A percentile compares a stretch with the other conserved stretches of the same genome.
Evolutionary conservation across 2,329 filamentous ascomycete species (phyloP).

Genomic region (Colletotrichum lentis): DNA sequence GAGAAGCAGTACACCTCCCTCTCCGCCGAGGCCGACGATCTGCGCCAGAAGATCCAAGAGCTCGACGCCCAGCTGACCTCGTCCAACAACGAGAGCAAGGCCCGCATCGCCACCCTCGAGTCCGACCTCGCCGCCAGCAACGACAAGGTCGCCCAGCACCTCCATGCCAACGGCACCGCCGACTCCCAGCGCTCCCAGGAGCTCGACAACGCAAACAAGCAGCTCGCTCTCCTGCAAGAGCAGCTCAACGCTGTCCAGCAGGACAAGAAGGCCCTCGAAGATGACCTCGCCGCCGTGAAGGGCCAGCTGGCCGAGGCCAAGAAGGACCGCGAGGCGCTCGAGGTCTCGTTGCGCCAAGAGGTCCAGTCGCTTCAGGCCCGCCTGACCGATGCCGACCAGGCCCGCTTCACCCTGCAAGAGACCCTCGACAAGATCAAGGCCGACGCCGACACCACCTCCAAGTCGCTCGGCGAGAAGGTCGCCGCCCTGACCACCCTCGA

Average conservation of each 20-base stretch:
- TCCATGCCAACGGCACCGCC: constrained; percentile 43
- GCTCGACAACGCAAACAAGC: constrained; percentile 39
- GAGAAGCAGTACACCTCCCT: constrained; percentile 49
- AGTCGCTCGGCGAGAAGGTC: constrained; percentile 43
- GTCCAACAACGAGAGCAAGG: constrained; percentile 46
- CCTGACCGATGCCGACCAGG: constrained; percentile 46
- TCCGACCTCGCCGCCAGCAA: constrained; percentile 46
- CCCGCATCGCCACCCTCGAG: constrained; percentile 48
- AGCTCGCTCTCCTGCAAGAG: constrained; percentile 47
- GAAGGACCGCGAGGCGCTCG: constrained; percentile 48
- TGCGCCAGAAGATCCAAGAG: constrained; percentile 51
- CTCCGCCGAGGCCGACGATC: constrained; percentile 49
- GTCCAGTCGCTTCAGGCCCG: constrained; percentile 47
- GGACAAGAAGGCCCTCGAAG: constrained; percentile 45
- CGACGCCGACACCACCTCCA: constrained; percentile 45
- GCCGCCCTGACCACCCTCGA: constrained; percentile 44
- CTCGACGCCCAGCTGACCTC: constrained; percentile 46
- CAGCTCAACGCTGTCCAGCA: constrained; percentile 40
- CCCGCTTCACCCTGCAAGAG: constrained; percentile 46
- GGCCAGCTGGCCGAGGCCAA: constrained; percentile 47
- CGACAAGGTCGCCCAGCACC: constrained; percentile 40
- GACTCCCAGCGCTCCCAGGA: constrained; percentile 39
- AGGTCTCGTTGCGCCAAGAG: constrained; percentile 46
- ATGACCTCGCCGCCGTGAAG: constrained; percentile 48
- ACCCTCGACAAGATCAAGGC: constrained; percentile 44